Evolutionary conservation across 164 flowering plant genomes (phyloP).

Genomic region (Magnolia officinalis): DNA sequence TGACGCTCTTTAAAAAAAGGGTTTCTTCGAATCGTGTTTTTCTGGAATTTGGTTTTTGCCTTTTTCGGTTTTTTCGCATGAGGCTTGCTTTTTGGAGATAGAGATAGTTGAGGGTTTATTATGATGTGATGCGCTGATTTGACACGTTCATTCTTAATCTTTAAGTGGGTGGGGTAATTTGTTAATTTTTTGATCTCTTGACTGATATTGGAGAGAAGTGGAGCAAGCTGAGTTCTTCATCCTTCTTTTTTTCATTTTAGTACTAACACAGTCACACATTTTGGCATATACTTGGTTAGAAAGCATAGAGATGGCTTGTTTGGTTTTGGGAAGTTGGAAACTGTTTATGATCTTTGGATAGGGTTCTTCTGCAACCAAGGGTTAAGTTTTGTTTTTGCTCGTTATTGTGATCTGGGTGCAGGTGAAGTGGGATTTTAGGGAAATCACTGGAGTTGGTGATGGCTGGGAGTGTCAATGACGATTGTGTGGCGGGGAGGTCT

Average conservation of each 20-base stretch:
- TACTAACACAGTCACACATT: too few species aligned
- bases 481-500: conserved; percentile 30
- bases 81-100: neutral
- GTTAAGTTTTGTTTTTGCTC: neutral
- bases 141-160: neutral
- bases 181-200: too few species aligned
- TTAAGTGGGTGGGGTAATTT: too few species aligned
- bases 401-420: neutral
- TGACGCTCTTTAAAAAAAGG: too few species aligned
- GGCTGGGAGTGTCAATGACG: conserved; percentile 37
- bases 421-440: conserved; percentile 3
- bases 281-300: neutral
- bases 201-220: neutral
- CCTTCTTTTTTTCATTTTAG: neutral
- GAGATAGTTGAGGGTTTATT: neutral
- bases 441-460: conserved; percentile 25
- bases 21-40: too few species aligned
- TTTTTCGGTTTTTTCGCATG: neutral
- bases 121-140: neutral
- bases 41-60: too few species aligned
- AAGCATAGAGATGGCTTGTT: neutral
- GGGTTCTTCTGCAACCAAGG: too few species aligned
- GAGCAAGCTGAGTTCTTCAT: neutral
- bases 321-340: neutral
- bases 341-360: neutral